phyloP scores from a whole-genome alignment of 1,284 basidiomycete genomes.

The Rhodotorula sp. region DNA sequence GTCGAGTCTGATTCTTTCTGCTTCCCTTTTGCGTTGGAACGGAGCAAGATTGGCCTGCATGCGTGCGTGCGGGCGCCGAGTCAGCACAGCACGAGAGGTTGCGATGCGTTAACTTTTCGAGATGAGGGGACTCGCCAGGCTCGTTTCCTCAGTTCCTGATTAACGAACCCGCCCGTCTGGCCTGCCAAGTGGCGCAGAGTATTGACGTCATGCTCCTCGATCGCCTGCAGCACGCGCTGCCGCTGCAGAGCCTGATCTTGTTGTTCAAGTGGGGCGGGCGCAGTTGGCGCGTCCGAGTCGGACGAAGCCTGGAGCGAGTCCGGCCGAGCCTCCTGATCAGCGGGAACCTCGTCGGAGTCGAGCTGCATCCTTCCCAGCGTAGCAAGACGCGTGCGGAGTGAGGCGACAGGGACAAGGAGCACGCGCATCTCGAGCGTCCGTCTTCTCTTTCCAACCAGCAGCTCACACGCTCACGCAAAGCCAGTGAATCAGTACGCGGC shows the following conservation, averaged over 20 bases:
- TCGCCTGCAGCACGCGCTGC: slow-evolving; percentile 8
- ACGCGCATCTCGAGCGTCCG: background rate
- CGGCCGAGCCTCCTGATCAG: too few relatives aligned
- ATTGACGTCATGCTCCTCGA: background rate
- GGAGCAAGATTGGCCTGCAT: slow-evolving; percentile 29
- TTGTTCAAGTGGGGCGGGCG: too few relatives aligned
- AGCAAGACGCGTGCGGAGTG: too few relatives aligned
- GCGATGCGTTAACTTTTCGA: too few relatives aligned
- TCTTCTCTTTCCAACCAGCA: background rate
- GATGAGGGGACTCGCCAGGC: slow-evolving; percentile 20
- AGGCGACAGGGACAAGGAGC: background rate
- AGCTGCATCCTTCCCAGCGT: too few relatives aligned
- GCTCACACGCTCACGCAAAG: too few relatives aligned
- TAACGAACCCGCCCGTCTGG: slow-evolving; percentile 24
- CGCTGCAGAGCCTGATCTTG: background rate
- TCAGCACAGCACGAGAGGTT: background rate
- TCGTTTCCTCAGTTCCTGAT: slow-evolving; percentile 17
- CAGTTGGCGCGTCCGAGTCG: too few relatives aligned
- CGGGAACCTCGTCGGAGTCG: too few relatives aligned
- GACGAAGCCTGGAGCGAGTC: too few relatives aligned
- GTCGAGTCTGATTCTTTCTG: background rate
- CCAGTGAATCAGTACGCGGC: too few relatives aligned
- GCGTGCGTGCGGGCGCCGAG: too few relatives aligned
- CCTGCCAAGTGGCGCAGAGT: slow-evolving; percentile 9
- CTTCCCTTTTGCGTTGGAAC: slow-evolving; percentile 12